phyloP scores from a whole-genome alignment of 768 basidiomycete species.

The Mycena vitilis region DNA sequence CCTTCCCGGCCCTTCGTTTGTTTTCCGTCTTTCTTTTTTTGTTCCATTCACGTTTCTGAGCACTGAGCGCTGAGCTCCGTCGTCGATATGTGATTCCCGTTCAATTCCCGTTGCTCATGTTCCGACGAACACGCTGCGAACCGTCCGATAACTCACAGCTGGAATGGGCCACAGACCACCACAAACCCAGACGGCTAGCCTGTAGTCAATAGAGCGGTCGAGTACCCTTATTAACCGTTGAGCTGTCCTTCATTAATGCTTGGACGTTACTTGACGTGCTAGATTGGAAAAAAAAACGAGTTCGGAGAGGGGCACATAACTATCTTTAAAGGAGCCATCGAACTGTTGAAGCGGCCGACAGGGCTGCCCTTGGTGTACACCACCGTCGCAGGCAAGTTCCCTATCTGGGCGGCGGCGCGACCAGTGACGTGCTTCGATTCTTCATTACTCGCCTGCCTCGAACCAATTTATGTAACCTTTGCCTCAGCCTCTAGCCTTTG shows the following conservation, averaged over 20 bases:
- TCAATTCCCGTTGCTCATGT: too few species aligned
- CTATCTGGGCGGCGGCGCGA: neutral
- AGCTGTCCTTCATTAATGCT: neutral
- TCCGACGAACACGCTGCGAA: neutral
- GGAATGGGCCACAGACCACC: neutral
- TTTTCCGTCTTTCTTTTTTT: too few species aligned
- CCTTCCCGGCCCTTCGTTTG: too few species aligned
- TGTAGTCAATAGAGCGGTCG: slow-evolving; percentile 1
- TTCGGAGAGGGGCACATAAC: neutral
- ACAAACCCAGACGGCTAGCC: neutral
- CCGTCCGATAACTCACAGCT: neutral
- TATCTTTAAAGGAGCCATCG: neutral
- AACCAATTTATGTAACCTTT: slow-evolving; percentile 21
- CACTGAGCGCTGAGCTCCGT: too few species aligned
- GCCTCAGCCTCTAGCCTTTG: neutral
- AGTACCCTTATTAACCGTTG: neutral
- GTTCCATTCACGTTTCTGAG: too few species aligned
- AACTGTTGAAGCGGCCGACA: neutral
- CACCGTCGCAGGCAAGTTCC: slow-evolving; percentile 10
- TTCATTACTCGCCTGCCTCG: slow-evolving; percentile 16
- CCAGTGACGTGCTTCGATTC: slow-evolving; percentile 28
- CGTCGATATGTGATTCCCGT: too few species aligned
- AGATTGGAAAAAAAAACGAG: neutral
- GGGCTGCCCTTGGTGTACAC: neutral
- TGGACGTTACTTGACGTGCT: slow-evolving; percentile 16